These are phyloP conservation scores for Hydnum rufescens DNA, from an alignment of 768 basidiomycete species.

Conservation along the genomic window DNA sequence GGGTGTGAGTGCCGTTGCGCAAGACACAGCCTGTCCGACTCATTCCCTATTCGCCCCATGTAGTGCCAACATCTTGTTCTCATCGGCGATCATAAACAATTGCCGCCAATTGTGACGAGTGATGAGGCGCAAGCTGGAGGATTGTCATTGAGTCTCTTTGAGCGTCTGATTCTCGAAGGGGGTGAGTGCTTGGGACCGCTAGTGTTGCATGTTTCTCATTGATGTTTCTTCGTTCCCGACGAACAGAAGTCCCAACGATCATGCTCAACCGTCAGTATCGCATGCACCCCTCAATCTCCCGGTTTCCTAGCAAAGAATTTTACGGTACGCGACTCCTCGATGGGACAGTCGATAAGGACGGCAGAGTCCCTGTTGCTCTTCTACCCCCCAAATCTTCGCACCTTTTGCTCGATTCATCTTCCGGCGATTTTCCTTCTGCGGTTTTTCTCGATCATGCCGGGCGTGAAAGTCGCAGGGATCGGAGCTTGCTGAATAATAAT, in stretches of 20 bases:
- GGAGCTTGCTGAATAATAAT: constrained; percentile 55
- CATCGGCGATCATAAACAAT: constrained; percentile 94
- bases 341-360: constrained; percentile 37
- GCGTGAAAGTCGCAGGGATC: constrained; percentile 42
- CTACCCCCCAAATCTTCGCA: constrained; percentile 34
- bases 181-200: constrained; percentile 27
- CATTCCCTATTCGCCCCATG: background rate
- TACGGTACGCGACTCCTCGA: constrained; percentile 52
- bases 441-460: constrained; percentile 70
- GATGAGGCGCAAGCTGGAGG: constrained; percentile 53
- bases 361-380: constrained; percentile 29
- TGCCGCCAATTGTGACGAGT: constrained; percentile 74
- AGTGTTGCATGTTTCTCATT: background rate
- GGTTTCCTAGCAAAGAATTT: constrained; percentile 70
- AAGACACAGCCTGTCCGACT: background rate
- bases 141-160: constrained; percentile 67
- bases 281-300: constrained; percentile 83
- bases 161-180: constrained; percentile 67
- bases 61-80: constrained; percentile 68
- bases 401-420: constrained; percentile 19
- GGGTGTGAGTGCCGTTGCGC: constrained; percentile 36
- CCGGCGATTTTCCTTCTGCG: constrained; percentile 35
- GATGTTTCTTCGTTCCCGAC: background rate
- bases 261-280: constrained; percentile 93
- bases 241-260: constrained; percentile 47